Evolutionary conservation across 2,329 filamentous ascomycete genomes (phyloP).

Genomic region (Diplodia intermedia): DNA sequence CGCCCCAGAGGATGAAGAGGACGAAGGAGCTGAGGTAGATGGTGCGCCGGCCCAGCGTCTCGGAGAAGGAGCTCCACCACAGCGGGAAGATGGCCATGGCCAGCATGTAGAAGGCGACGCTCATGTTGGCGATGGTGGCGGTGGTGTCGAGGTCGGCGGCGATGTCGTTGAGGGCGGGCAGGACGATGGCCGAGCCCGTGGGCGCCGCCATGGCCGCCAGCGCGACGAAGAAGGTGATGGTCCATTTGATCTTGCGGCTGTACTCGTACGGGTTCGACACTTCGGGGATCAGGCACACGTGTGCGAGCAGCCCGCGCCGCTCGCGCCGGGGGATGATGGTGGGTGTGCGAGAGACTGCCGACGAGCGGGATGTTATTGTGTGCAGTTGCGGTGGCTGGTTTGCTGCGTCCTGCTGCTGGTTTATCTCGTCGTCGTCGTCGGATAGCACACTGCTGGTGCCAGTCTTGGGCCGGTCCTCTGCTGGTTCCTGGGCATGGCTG

Average conservation of each 20-base stretch:
- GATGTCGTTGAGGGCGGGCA: conserved; percentile 58
- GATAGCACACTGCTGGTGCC: conserved; percentile 38
- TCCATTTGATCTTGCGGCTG: conserved; percentile 77
- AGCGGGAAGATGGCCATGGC: conserved; percentile 51
- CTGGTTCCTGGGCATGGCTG: conserved; percentile 10
- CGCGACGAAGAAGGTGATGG: conserved; percentile 78
- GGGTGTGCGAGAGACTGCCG: conserved; percentile 49
- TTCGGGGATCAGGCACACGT: conserved; percentile 76
- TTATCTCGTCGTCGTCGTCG: conserved; percentile 30
- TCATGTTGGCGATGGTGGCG: conserved; percentile 48
- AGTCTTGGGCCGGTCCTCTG: conserved; percentile 36
- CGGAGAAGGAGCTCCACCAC: conserved; percentile 51
- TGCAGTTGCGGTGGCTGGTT: conserved; percentile 33
- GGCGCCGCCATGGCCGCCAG: conserved; percentile 79
- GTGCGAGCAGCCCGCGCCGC: conserved; percentile 75
- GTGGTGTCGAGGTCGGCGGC: conserved; percentile 43
- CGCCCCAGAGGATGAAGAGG: conserved; percentile 44
- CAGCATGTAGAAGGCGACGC: conserved; percentile 52
- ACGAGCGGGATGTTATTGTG: conserved; percentile 36
- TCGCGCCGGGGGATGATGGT: conserved; percentile 58
- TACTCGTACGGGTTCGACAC: conserved; percentile 79
- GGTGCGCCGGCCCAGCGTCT: conserved; percentile 46
- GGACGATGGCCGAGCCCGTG: conserved; percentile 83
- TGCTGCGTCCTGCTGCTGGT: conserved; percentile 36
- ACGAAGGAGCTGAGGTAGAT: conserved; percentile 48